Evolutionary conservation across 805 yeast species (phyloP), one percentile per base, ranked within the genome.

Genomic region (Starmerella stigmatis): DNA sequence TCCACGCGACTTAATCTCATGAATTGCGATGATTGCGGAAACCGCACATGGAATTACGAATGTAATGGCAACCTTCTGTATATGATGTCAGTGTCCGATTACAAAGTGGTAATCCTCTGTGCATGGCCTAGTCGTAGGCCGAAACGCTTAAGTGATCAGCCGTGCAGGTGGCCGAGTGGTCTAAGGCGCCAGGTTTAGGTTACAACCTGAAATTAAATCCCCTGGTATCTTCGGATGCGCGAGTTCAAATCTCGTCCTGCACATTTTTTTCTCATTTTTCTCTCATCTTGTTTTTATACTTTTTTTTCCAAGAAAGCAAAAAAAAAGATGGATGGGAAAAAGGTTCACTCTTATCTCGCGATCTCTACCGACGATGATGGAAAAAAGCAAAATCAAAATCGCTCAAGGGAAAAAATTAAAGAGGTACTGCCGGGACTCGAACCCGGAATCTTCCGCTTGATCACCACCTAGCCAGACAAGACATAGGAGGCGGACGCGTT

Each of bases 401-500:
- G n/a, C n/a, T n/a, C n/a, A n/a, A n/a, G n/a, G n/a, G n/a, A n/a
- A n/a, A n/a, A n/a, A n/a, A n/a, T n/a, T n/a, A n/a, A 31, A 39
- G 29, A 51, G 51, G 50, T 51, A 73, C 73, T 69, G 72, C 68
- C 75, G 76, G 76, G 77, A 72, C 76, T 72, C 76, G 77, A 72
- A 72, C 77, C 76, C 76, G 75, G 75, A 72, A 69, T 72, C 77
- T 72, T 70, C 76, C 73, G 76, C 76, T 72, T 5, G 22, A 11
- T n/a, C n/a, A n/a, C 40, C n/a, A 23, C 28, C 40, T 25, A 21
- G 40, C 20, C 11, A 22, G 12, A n/a, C n/a, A 16, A 20, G 16
- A 25, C 40, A 36, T 73, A 72, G 77, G 77, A 72, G 77, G 76
- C 76, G 73, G 76, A 72, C 71, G 77, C 77, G 74, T 72, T 72